Evolutionary conservation across 805 yeast genomes (phyloP), one percentile per base, ranked within the genome.

Genomic region (Kregervanrija fluxuum): DNA sequence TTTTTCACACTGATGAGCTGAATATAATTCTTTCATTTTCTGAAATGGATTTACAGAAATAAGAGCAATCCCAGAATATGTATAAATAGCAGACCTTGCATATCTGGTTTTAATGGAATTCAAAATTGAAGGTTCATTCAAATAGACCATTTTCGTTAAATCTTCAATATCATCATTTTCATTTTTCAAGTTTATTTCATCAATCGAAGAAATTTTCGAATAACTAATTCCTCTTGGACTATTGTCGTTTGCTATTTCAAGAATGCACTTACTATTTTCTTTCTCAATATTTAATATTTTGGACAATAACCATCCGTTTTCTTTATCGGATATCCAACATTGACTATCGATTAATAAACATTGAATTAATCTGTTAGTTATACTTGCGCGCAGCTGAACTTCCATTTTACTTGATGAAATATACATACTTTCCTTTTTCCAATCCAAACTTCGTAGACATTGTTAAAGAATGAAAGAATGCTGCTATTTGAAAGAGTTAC

Each of bases 1-100:
- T 15, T 95, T 91, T 64, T 91, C 96, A 47, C 93, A 88, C 62
- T 90, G 85, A 56, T 91, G 96, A 35, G 85, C 86, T 3, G 96
- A 82, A 64, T 91, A 91, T 41, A 91, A 70, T 57, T 86, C 90
- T 63, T 91, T 97, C 37, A 89, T 87, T 54, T 85, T 75, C 62
- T 88, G 96, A 65, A 91, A 91, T 10, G 99, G 99, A 63, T 91
- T 91, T 2, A 95, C 83, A 16, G 99, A 98, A 59, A 91, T 91
- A 61, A 91, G 77, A 40, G 93, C 99, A 45, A 91, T 93, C 63
- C 99, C 99, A 1, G 96, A 86, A 62, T 91, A 91, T 2, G 99
- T 93, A 65, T 91, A 91, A 48, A 91, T 91, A 61, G 83, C 86
- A 55, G 91, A 75, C 61, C 88, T 96, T 34, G 89, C 74, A 61